Percentiles rank a stretch among this genome's conserved stretches.
Conservation (phyloP, 192 early-diverging fungal species). For the Blastocladiella britannica region DNA sequence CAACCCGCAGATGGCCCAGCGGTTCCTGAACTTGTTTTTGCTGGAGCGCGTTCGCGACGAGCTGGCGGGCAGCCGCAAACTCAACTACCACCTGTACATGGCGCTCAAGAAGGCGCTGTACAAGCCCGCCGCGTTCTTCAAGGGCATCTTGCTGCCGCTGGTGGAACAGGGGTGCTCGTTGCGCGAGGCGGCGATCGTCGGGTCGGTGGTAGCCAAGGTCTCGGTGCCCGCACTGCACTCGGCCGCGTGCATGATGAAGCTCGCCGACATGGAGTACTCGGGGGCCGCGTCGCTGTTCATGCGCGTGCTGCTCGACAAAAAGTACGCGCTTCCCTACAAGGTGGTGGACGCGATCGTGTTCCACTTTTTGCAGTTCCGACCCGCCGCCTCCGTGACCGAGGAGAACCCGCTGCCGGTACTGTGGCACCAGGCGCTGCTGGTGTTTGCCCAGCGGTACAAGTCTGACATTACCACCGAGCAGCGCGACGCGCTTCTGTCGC, state of each 20-base stretch:
- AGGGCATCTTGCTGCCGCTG: conserved; percentile 87
- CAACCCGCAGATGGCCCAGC: conserved; percentile 76
- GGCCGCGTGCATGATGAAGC: conserved; percentile 69
- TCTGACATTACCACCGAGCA: conserved; percentile 85
- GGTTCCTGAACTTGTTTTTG: conserved; percentile 68
- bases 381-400: too few species aligned
- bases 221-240: conserved; percentile 92
- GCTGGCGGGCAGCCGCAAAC: conserved; percentile 89
- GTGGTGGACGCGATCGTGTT: conserved; percentile 88
- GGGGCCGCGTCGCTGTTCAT: conserved; percentile 88
- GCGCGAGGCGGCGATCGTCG: conserved; percentile 88
- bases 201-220: conserved; percentile 73
- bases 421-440: conserved; percentile 90
- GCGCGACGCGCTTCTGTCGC: conserved; percentile 67
- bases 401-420: conserved; percentile 71
- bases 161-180: conserved; percentile 56
- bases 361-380: conserved; percentile 86
- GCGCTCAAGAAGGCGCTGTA: conserved; percentile 88
- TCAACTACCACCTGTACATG: conserved; percentile 95
- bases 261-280: conserved; percentile 96
- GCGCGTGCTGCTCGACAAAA: conserved; percentile 88
- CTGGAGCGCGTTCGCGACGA: conserved; percentile 84
- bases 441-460: conserved; percentile 95
- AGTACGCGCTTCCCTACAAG: conserved; percentile 93
- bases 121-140: conserved; percentile 94